A percentile compares a stretch with the other conserved stretches of the same genome.
Evolutionary conservation across 164 flowering plant species (phyloP).

Genomic region (Magnolia changhungtana): DNA sequence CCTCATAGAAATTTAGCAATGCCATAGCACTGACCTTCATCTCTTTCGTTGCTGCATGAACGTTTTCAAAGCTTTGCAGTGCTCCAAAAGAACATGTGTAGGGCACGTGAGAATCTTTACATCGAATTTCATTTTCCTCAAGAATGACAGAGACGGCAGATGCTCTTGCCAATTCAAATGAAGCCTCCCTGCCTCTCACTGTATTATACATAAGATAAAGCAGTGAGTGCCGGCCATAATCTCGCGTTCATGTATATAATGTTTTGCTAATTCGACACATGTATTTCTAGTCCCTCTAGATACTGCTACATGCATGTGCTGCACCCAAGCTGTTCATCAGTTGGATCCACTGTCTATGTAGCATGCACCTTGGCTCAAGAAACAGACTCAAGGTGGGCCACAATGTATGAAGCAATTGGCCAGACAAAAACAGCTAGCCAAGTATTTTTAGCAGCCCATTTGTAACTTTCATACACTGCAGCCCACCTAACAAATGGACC

Average conservation of each 20-base stretch:
- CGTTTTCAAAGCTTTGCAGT: slow-evolving; percentile 25
- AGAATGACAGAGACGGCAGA: slow-evolving; percentile 32
- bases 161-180: slow-evolving; percentile 33
- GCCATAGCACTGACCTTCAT: slow-evolving; percentile 31
- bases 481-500: background rate
- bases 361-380: no score
- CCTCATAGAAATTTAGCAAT: background rate
- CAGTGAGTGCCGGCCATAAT: background rate
- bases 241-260: no score
- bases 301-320: background rate
- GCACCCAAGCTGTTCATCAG: background rate
- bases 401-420: no score
- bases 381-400: no score
- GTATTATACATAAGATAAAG: slow-evolving; percentile 12
- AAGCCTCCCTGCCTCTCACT: slow-evolving; percentile 50
- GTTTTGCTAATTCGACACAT: background rate
- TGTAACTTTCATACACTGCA: no score
- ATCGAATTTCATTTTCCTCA: slow-evolving; percentile 32
- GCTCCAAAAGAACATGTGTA: slow-evolving; percentile 26
- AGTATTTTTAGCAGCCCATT: no score
- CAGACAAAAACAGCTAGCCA: no score
- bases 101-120: slow-evolving; percentile 28
- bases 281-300: background rate
- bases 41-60: slow-evolving; percentile 24
- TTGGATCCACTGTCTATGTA: background rate